A percentile compares a stretch with the other conserved stretches of the same genome.
Conservation (phyloP, 2,329 filamentous ascomycete species). For the Hypoxylon sp. region DNA sequence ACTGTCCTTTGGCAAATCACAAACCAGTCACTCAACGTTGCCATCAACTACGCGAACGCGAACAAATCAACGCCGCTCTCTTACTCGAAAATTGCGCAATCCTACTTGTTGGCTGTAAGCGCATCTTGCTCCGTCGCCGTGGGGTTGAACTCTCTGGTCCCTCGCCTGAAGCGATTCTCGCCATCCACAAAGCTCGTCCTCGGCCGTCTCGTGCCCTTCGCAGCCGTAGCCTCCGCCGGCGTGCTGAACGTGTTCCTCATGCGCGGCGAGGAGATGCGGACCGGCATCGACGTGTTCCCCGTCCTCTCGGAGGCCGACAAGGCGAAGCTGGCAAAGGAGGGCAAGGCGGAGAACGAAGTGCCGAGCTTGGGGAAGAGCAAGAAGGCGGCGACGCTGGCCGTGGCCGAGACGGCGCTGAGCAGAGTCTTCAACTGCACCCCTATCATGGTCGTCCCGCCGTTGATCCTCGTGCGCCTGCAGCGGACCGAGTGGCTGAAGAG, state of each 20-base stretch:
- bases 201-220: constrained; percentile 92
- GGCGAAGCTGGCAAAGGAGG: constrained; percentile 64
- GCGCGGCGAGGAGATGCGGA: constrained; percentile 94
- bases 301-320: constrained; percentile 79
- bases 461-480: constrained; percentile 88
- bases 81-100: constrained; percentile 83
- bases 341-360: constrained; percentile 74
- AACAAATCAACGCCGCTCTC: constrained; percentile 96
- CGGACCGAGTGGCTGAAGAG: constrained; percentile 83
- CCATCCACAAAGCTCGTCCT: constrained; percentile 82
- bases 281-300: constrained; percentile 92
- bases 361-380: constrained; percentile 85
- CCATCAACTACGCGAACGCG: constrained; percentile 96
- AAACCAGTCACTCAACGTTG: constrained; percentile 98
- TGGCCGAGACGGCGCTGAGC: constrained; percentile 91
- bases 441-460: constrained; percentile 95
- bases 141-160: constrained; percentile 90
- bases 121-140: constrained; percentile 95
- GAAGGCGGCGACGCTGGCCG: constrained; percentile 88
- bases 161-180: constrained; percentile 80
- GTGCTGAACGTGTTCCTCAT: constrained; percentile 97
- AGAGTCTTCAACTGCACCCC: constrained; percentile 94
- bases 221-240: constrained; percentile 91
- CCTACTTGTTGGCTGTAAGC: constrained; percentile 90
- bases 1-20: constrained; percentile 94